Conservation (phyloP, 2,329 filamentous ascomycete genomes). For the Cytospora schulzeri region DNA sequence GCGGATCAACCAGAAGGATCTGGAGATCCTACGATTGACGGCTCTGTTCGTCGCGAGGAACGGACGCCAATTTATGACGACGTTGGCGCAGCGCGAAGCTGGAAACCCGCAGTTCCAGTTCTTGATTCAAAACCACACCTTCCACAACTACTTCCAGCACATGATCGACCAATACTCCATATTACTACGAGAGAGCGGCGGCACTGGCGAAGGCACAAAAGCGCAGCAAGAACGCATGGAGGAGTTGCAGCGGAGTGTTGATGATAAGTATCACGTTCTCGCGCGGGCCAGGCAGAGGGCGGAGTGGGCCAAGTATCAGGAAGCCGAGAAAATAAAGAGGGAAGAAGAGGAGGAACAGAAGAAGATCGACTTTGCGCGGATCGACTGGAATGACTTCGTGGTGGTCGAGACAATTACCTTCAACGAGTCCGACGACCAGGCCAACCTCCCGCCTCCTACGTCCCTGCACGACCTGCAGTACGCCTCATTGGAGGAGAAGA, state of each 20-base stretch:
- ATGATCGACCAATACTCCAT: slow-evolving; percentile 92
- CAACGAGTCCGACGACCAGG: slow-evolving; percentile 82
- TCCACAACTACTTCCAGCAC: slow-evolving; percentile 93
- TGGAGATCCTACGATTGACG: slow-evolving; percentile 74
- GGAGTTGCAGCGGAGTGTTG: slow-evolving; percentile 72
- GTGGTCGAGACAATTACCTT: slow-evolving; percentile 95
- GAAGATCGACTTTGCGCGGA: slow-evolving; percentile 73
- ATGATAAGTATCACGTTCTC: slow-evolving; percentile 79
- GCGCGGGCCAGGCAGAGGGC: slow-evolving; percentile 81
- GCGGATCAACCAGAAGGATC: slow-evolving; percentile 91
- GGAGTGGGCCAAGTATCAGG: slow-evolving; percentile 83
- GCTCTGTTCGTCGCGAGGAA: slow-evolving; percentile 93
- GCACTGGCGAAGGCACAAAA: slow-evolving; percentile 67
- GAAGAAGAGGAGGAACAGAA: slow-evolving; percentile 87
- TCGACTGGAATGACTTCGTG: slow-evolving; percentile 98
- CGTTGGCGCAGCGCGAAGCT: slow-evolving; percentile 83
- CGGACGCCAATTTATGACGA: slow-evolving; percentile 88
- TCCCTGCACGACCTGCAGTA: slow-evolving; percentile 90
- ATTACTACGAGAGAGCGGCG: slow-evolving; percentile 68
- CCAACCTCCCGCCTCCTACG: slow-evolving; percentile 84
- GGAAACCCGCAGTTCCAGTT: slow-evolving; percentile 97
- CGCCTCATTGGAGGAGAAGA: slow-evolving; percentile 92
- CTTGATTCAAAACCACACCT: slow-evolving; percentile 88
- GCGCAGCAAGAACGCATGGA: slow-evolving; percentile 72
- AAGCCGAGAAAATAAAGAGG: slow-evolving; percentile 82